These are phyloP conservation scores for Aspergillus udagawae DNA, from an alignment of 2,329 filamentous ascomycete genomes.

Conservation along the genomic window DNA sequence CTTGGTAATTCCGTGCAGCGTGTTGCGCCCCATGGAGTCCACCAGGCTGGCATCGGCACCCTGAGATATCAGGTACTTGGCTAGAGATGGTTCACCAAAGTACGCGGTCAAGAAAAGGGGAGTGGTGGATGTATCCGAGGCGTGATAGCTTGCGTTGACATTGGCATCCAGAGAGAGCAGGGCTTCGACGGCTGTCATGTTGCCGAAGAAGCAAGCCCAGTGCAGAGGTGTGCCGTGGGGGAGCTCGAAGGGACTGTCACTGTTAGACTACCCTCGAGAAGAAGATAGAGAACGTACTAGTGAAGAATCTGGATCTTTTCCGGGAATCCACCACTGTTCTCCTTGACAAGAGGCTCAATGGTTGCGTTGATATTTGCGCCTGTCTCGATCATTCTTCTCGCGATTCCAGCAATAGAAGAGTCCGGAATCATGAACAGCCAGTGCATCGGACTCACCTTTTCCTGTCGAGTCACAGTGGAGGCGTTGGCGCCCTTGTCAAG, in stretches of 20 bases:
- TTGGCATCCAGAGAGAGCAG: slow-evolving; percentile 22
- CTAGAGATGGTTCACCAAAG: slow-evolving; percentile 18
- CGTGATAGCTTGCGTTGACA: slow-evolving; percentile 19
- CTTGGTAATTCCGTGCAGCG: slow-evolving; percentile 20
- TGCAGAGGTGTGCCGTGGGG: slow-evolving; percentile 24
- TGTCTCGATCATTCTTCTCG: slow-evolving; percentile 14
- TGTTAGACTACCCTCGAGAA: not conserved
- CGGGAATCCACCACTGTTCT: slow-evolving; percentile 15
- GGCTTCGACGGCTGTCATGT: slow-evolving; percentile 14
- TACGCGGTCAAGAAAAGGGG: slow-evolving; percentile 20
- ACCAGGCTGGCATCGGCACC: slow-evolving; percentile 18
- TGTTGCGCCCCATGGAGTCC: slow-evolving; percentile 20
- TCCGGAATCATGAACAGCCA: slow-evolving; percentile 24
- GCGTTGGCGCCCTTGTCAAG: slow-evolving; percentile 20
- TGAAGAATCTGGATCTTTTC: slow-evolving; percentile 21
- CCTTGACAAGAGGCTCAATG: slow-evolving; percentile 14
- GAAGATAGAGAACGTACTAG: slow-evolving; percentile 16
- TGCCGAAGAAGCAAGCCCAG: slow-evolving; percentile 23
- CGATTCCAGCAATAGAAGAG: slow-evolving; percentile 10
- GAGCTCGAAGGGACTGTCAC: slow-evolving; percentile 24
- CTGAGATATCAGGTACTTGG: slow-evolving; percentile 14
- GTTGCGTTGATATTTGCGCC: slow-evolving; percentile 20
- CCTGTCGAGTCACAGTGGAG: slow-evolving; percentile 13
- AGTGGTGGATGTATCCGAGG: slow-evolving; percentile 17
- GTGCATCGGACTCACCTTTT: slow-evolving; percentile 19